Conservation (phyloP, 163 green algal genomes). For the Volvox carteri region DNA sequence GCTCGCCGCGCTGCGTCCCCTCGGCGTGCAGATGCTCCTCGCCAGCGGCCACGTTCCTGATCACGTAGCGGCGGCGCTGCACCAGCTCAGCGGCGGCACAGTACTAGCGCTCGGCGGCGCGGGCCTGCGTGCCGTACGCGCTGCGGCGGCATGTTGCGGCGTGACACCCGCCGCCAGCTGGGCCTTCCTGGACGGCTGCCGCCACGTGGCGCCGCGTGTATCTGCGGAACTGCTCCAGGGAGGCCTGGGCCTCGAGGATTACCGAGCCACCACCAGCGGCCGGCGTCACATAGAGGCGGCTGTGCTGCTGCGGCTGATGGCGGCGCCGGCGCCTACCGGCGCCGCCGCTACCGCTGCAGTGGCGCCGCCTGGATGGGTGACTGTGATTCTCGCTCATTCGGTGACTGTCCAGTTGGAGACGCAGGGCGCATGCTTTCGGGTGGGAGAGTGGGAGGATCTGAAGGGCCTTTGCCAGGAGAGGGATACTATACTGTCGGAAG, state of each 20-base stretch:
- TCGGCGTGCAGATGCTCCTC: neutral
- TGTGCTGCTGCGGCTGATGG: neutral
- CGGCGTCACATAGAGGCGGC: neutral
- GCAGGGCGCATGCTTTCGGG: constrained; percentile 11
- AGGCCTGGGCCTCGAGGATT: constrained; percentile 4
- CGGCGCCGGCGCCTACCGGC: neutral
- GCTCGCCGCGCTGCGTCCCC: neutral
- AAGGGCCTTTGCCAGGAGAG: too few relatives aligned
- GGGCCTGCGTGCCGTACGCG: constrained; percentile 13
- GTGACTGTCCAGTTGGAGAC: constrained; percentile 1
- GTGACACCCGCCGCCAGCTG: neutral
- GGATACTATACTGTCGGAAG: too few relatives aligned
- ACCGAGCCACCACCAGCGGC: neutral
- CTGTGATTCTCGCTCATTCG: constrained; percentile 1
- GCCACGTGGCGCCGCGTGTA: constrained; percentile 7
- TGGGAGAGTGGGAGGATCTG: too few relatives aligned
- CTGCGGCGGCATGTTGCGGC: constrained; percentile 16
- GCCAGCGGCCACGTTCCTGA: constrained; percentile 42
- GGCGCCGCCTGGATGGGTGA: constrained; percentile 25
- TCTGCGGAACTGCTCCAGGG: neutral
- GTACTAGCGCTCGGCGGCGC: constrained; percentile 29
- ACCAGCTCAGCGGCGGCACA: constrained; percentile 22
- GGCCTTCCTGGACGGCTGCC: neutral
- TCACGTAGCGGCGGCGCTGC: neutral
- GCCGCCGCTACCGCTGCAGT: neutral